These are phyloP conservation scores for Pyrenophora seminiperda DNA, from an alignment of 2,329 filamentous ascomycete species.

Conservation along the genomic window DNA sequence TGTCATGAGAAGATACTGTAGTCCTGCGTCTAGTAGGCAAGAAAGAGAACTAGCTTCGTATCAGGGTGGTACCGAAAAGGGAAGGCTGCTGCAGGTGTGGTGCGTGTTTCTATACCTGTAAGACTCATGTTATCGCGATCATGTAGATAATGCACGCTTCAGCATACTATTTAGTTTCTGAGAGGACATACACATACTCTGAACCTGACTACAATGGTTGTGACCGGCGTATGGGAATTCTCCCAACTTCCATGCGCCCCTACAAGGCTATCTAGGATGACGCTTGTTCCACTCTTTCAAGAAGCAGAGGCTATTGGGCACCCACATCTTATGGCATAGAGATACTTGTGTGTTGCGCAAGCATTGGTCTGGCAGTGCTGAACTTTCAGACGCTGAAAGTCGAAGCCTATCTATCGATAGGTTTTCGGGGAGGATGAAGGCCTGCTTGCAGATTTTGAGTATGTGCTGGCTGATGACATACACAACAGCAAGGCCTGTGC, in stretches of 20 bases:
- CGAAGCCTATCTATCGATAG: background rate
- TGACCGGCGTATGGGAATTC: background rate
- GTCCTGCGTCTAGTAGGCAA: background rate
- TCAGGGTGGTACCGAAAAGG: too few relatives aligned
- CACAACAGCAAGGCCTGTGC: conserved; percentile 1
- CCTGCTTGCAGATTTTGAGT: background rate
- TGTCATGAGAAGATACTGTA: background rate
- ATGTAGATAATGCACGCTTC: background rate
- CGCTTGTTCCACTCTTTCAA: background rate
- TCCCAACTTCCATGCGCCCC: background rate
- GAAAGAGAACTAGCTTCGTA: background rate
- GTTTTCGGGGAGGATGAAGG: background rate
- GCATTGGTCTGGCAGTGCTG: background rate
- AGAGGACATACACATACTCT: background rate
- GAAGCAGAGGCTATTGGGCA: too few relatives aligned
- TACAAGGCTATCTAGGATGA: background rate
- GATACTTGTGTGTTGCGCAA: background rate
- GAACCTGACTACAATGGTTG: background rate
- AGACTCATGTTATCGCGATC: background rate
- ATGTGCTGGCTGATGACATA: background rate
- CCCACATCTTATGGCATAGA: background rate
- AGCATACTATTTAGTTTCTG: background rate
- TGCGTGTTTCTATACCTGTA: background rate
- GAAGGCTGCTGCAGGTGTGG: background rate
- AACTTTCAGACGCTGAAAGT: background rate